A percentile compares a stretch with the other conserved stretches of the same genome.
Conservation (phyloP, 176 grass and related monocot species). For the Ensete ventricosum region DNA sequence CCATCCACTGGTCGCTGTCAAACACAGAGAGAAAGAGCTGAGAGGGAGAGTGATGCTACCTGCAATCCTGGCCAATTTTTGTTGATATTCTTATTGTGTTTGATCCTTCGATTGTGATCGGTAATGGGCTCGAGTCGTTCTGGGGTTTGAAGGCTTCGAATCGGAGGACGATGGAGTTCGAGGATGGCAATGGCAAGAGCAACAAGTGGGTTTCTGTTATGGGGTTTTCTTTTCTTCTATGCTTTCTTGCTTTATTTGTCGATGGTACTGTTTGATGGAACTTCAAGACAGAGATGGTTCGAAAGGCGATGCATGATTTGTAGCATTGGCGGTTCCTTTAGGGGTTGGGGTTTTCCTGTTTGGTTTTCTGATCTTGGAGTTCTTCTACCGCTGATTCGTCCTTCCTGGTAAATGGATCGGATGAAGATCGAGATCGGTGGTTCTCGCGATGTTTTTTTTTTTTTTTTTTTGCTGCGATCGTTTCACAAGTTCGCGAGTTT, state of each 20-base stretch:
- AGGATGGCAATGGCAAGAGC: slow-evolving; percentile 32
- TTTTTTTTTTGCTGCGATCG: not conserved
- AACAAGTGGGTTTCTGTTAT: slow-evolving; percentile 28
- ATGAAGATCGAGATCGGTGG: not conserved
- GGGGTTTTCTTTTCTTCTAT: not conserved
- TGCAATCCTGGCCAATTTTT: not conserved
- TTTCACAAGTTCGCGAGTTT: not conserved
- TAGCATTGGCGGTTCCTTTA: not conserved
- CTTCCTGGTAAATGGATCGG: not conserved
- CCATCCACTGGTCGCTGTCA: slow-evolving; percentile 4
- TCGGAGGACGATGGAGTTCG: slow-evolving; percentile 39
- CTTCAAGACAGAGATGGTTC: not conserved
- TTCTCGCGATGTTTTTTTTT: not conserved
- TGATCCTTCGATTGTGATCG: not conserved
- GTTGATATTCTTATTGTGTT: not conserved
- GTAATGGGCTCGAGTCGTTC: not conserved
- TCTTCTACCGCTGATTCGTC: not conserved
- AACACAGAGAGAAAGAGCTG: not conserved
- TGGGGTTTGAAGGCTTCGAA: not conserved
- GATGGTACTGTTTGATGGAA: slow-evolving; percentile 1
- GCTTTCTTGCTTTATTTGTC: not conserved
- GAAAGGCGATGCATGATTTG: not conserved
- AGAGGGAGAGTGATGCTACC: not conserved
- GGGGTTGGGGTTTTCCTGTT: not conserved
- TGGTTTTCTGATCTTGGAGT: not conserved